These are phyloP conservation scores for Aspergillus sp. DNA, from an alignment of 2,329 filamentous ascomycete genomes.

Conservation along the genomic window DNA sequence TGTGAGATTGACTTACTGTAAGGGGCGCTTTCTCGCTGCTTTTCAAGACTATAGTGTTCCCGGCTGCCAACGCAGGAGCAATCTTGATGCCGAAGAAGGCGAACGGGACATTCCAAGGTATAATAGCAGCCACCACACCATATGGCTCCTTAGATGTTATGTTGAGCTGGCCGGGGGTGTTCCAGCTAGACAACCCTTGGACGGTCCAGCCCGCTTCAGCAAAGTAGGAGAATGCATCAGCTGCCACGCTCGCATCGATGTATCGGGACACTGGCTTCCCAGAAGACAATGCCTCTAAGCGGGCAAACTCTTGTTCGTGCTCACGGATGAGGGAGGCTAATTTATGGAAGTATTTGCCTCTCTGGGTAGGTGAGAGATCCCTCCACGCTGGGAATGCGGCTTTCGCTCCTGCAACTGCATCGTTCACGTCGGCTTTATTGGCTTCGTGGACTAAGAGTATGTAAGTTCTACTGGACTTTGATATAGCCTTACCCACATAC, in stretches of 20 bases:
- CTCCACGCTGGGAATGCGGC: conserved; percentile 42
- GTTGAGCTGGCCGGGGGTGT: conserved; percentile 30
- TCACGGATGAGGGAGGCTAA: conserved; percentile 34
- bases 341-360: conserved; percentile 36
- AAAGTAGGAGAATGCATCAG: conserved; percentile 29
- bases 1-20: conserved; percentile 43
- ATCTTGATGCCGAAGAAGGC: conserved; percentile 55
- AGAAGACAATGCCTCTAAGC: conserved; percentile 40
- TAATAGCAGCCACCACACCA: conserved; percentile 60
- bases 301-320: conserved; percentile 32
- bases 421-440: conserved; percentile 34
- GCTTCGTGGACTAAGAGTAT: conserved; percentile 33
- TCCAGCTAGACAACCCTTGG: conserved; percentile 34
- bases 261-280: conserved; percentile 36
- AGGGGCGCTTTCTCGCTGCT: conserved; percentile 65
- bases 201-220: conserved; percentile 31
- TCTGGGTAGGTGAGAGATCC: conserved; percentile 34
- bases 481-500: conserved; percentile 16
- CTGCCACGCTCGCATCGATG: conserved; percentile 25
- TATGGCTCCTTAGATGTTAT: conserved; percentile 52
- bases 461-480: background rate
- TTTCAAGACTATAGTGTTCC: conserved; percentile 64
- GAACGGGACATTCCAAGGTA: conserved; percentile 59
- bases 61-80: conserved; percentile 61
- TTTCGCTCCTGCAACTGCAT: conserved; percentile 41